These are phyloP conservation scores for Solanum paucissectum DNA, from an alignment of 257 asterid genomes.

Conservation along the genomic window DNA sequence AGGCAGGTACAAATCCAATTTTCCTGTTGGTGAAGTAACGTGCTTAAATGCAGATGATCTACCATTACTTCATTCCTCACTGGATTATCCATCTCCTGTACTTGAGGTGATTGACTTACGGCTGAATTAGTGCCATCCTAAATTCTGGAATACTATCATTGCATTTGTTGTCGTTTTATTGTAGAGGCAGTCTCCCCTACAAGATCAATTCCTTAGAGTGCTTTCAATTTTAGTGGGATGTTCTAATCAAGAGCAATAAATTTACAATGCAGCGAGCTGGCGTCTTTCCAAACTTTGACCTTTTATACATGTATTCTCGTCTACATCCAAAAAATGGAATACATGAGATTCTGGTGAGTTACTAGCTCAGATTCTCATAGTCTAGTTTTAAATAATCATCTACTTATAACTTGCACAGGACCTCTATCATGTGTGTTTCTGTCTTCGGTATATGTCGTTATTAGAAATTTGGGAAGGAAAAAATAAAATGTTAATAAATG, in stretches of 20 bases:
- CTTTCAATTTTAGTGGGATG: not conserved
- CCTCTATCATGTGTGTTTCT: not conserved
- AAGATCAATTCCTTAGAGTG: not conserved
- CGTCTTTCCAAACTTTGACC: constrained; percentile 79
- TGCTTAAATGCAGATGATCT: constrained; percentile 55
- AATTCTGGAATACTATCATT: not conserved
- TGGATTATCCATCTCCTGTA: constrained; percentile 67
- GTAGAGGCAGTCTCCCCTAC: not conserved
- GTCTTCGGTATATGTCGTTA: not conserved
- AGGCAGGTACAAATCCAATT: constrained; percentile 85
- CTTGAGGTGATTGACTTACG: constrained; percentile 45
- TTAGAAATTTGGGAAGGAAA: not conserved
- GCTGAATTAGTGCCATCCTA: not conserved
- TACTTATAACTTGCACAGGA: not conserved
- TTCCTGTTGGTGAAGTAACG: constrained; percentile 84
- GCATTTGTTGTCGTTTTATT: not conserved
- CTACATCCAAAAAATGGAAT: constrained; percentile 56
- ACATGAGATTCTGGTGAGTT: constrained; percentile 62
- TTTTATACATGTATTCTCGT: constrained; percentile 64
- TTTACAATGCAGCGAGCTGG: constrained; percentile 74
- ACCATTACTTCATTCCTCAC: constrained; percentile 71
- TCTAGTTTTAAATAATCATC: not conserved
- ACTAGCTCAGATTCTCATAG: not conserved
- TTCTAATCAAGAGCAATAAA: not conserved
- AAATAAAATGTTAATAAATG: not conserved